phyloP scores from a whole-genome alignment of 768 basidiomycete species.

The Hygrocybe coccinea region DNA sequence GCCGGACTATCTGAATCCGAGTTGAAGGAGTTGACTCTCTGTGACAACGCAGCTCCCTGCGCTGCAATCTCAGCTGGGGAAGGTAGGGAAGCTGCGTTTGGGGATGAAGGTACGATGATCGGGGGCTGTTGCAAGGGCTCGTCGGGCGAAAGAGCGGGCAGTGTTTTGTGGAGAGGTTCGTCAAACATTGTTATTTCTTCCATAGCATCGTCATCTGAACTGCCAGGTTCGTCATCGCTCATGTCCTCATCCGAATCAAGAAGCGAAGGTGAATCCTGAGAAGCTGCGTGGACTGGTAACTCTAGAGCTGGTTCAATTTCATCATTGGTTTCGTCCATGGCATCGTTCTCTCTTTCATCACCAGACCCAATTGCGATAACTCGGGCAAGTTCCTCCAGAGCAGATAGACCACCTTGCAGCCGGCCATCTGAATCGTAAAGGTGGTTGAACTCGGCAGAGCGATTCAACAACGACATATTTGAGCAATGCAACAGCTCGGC shows the following conservation, averaged over 20 bases:
- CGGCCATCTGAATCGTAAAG: constrained; percentile 82
- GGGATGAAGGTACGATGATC: constrained; percentile 28
- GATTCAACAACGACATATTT: constrained; percentile 94
- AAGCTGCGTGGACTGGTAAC: constrained; percentile 57
- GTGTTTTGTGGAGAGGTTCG: constrained; percentile 39
- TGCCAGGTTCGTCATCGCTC: constrained; percentile 64
- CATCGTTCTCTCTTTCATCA: constrained; percentile 49
- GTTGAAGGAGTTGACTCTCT: constrained; percentile 12
- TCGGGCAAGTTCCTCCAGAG: constrained; percentile 80
- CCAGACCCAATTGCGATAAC: constrained; percentile 67
- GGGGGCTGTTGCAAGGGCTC: constrained; percentile 33
- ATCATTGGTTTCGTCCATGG: constrained; percentile 54
- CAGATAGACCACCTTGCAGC: constrained; percentile 78
- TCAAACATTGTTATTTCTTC: constrained; percentile 80
- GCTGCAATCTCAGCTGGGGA: constrained; percentile 26
- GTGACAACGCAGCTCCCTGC: constrained; percentile 21
- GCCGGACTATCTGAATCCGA: constrained; percentile 27
- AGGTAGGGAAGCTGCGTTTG: constrained; percentile 28
- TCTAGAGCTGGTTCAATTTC: constrained; percentile 63
- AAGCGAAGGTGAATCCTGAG: constrained; percentile 45
- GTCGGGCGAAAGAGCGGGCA: constrained; percentile 24
- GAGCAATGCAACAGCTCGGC: constrained; percentile 97
- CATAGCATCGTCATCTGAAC: constrained; percentile 75
- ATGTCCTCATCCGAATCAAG: constrained; percentile 76
- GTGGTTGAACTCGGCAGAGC: constrained; percentile 58